Base-by-base conservation (phyloP, 371 early-diverging fungal species). In the Rhizopus microsporus region DNA sequence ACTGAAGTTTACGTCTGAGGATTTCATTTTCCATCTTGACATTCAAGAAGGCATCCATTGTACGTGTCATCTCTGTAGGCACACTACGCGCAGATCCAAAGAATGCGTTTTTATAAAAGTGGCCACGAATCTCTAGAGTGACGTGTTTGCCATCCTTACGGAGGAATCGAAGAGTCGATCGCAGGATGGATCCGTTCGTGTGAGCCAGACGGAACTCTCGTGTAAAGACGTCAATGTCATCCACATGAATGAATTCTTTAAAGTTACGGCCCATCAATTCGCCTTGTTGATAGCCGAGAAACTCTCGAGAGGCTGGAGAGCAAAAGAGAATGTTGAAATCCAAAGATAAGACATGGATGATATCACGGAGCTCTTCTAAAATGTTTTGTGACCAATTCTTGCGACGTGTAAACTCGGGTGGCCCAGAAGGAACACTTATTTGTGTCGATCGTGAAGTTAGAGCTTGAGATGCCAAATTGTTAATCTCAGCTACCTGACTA, bases 361-460 rank as follows among this genome's bases (percentile, higher is more conserved):
- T 71, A 67, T 85, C 86, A 53, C 80, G 75, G 1, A 85, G 34
- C 57, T 78, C 76, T 48, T 72, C 65, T 7, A 85, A 45, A 16
- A 85, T 64, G 12, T 74, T 69, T 47, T 71, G 69, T 15, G 74
- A 67, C 71, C 77, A 75, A 49, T 79, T 74, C 44, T 72, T 74
- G 51, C 72, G 51, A 30, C 68, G 67, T 29, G 77, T 79, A 51
- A 76, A 79, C 30, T 79, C 78, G 30, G 46, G 33, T 13, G 65
- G 12, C 10, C 1, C 42, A 1, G 15, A 13, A 5, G 30, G 15
- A 10, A 43, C n/a, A 42, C n/a, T 32, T 3, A 15, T 7, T 43
- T 43, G 44, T 12, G 44, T 6, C n/a, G 44, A 15, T 7, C 44
- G 44, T 15, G 44, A 0, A n/a, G 13, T 43, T 43, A 43, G n/a